Base-by-base conservation (phyloP, 129 eudicot genomes). In the Ambrosia trifida region DNA sequence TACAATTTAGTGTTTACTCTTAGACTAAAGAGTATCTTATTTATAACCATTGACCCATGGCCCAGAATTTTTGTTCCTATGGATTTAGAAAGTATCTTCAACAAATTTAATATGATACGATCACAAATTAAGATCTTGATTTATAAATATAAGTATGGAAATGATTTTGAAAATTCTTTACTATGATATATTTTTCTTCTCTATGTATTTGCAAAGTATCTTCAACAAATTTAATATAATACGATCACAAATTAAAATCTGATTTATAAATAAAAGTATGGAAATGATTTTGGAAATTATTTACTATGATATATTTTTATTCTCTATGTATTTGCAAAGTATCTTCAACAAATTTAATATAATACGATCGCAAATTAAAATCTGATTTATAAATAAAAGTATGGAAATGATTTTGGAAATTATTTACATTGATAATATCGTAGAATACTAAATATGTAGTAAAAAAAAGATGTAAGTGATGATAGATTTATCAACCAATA, bases 401-500 rank as follows among this genome's bases (percentile, higher is more conserved):
- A 30, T 12, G 41, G 43, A 59, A 59, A 59, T 11, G 41, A 59
- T 59, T 11, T 14, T 62, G 28, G 17, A 62, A 62, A 36, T 7
- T 2, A 3, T 7, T 62, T 36, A 16, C 2, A 35, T n/a, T 33
- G 10, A 62, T 36, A 35, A 16, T 1, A n/a, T 62, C 8, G 12
- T 7, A 36, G 2, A 33, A 14, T 35, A 36, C 14, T 3, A 64
- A 68, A 14, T n/a, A 33, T 32, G 31, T 10, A 4, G 33, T 17
- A 7, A n/a, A 19, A 10, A 14, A 32, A 50, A 32, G 10, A 31
- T 18, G 46, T 16, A 68, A 17, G 13, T 72, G 68, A 59, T 72
- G 68, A 43, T n/a, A 53, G 44, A 45, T 61, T 31, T 64, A 77
- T 58, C 58, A 51, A 64, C 63, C 66, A 77, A 69, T 60, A 70